Base-by-base conservation (phyloP, 106 monocot genomes). In the Dendrobium catenatum region DNA sequence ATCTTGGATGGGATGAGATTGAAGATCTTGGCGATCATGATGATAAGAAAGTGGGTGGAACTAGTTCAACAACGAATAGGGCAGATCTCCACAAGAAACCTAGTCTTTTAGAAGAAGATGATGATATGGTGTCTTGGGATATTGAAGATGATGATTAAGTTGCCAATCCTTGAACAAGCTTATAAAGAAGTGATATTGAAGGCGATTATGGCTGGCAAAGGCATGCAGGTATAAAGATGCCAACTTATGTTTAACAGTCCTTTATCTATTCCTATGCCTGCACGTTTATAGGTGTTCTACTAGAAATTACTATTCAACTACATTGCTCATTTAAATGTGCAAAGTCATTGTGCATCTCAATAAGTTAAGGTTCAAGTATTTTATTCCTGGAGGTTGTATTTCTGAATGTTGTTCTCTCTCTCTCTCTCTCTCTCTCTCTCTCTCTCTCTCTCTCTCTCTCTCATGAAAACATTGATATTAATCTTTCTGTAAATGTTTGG, bases 1-100 rank as follows among this genome's bases (percentile, higher is more conserved):
- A 99, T 75, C 82, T 95, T 76, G 95, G 84, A 13, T 99, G 96
- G 96, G 94, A 96, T 88, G 95, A 93, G 55, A 95, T 99, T 77
- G 99, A 95, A 80, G 95, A 95, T 90, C 82, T 95, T 26, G 93
- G 91, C 2, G 95, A 93, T 54, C 79, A 85, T 47, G 95, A 93
- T 55, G 93, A 95, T 11, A 96, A 88, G 82, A 95, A 89, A 67
- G 66, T 66, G 1, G 33, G 18, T 20, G 73, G 8, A 73, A 81
- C 88, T 0, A 79, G 68, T 81, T 80, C 59, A 41, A 88, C 77
- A 68, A 51, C 88, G 7, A 76, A 72, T 37, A 85, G 27, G 74
- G 83, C 78, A 44, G 99, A 99, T 84, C 64, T 99, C 77, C 78
- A 85, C 64, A 99, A 91, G 84, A 90, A 88, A 47, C 56, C 91